Conservation (phyloP, 257 asterid genomes). For the Capsicum baccatum region DNA sequence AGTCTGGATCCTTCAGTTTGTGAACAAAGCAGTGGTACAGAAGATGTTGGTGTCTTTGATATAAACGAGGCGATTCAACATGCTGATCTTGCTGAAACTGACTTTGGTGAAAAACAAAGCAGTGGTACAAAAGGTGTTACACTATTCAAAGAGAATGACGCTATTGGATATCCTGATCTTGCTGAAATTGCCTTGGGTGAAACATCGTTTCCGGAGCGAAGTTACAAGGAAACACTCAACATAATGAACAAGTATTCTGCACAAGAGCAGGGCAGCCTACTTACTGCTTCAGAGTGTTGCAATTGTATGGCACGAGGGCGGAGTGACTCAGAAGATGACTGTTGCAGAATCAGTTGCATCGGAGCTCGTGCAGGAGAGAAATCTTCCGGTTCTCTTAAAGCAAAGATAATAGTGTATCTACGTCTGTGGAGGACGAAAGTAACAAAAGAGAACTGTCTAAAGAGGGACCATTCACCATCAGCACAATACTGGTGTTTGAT, state of each 20-base stretch:
- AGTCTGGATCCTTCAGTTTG: conserved; percentile 36
- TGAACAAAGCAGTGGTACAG: conserved; percentile 36
- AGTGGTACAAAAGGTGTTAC: conserved; percentile 25
- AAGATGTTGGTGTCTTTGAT: conserved; percentile 31
- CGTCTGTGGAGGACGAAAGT: conserved; percentile 1
- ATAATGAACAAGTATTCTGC: conserved; percentile 34
- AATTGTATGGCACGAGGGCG: conserved; percentile 44
- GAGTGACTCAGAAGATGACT: conserved; percentile 32
- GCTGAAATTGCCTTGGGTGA: conserved; percentile 57
- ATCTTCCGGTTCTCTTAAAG: conserved; percentile 22
- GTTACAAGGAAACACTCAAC: conserved; percentile 46
- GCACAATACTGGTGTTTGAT: conserved; percentile 25
- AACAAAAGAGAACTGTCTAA: conserved; percentile 17
- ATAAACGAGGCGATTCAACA: conserved; percentile 29
- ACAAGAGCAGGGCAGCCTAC: conserved; percentile 37
- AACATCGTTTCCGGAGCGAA: conserved; percentile 56
- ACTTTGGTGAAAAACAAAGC: conserved; percentile 49
- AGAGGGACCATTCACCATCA: conserved; percentile 33
- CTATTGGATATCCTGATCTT: conserved; percentile 33
- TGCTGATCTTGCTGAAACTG: conserved; percentile 40
- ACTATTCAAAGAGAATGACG: conserved; percentile 29
- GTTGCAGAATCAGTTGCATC: conserved; percentile 21
- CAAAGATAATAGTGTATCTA: conserved; percentile 31
- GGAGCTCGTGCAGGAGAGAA: not conserved
- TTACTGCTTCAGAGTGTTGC: conserved; percentile 36